phyloP scores from a whole-genome alignment of 257 asterid genomes.

The Jasminum sambac region DNA sequence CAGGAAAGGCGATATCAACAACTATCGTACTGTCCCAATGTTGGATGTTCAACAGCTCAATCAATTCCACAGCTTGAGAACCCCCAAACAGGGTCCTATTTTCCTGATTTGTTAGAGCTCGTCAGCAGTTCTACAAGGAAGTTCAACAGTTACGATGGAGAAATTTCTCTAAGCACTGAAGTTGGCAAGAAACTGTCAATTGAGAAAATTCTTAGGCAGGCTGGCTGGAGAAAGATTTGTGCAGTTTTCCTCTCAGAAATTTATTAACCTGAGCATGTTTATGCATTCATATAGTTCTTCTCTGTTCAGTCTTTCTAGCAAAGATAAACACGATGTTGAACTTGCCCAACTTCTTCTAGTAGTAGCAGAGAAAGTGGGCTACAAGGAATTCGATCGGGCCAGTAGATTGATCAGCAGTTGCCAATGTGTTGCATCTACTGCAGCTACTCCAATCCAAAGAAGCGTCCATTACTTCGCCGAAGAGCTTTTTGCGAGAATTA shows the following conservation, averaged over 20 bases:
- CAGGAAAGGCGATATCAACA: not conserved
- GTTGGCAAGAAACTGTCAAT: too few species aligned
- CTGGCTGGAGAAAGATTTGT: constrained; percentile 33
- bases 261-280: constrained; percentile 12
- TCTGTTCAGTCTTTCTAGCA: constrained; percentile 16
- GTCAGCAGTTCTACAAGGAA: constrained; percentile 9
- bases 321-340: constrained; percentile 28
- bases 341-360: constrained; percentile 13
- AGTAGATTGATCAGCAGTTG: constrained; percentile 28
- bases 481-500: constrained; percentile 39
- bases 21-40: not conserved
- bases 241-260: constrained; percentile 21
- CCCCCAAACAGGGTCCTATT: not conserved
- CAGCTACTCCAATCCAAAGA: constrained; percentile 43
- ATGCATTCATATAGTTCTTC: constrained; percentile 24
- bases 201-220: constrained; percentile 10
- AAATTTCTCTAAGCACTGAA: too few species aligned
- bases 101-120: not conserved
- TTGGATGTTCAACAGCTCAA: not conserved
- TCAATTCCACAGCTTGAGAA: constrained; percentile 2
- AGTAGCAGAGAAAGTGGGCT: too few species aligned
- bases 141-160: not conserved
- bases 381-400: too few species aligned
- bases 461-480: constrained; percentile 38
- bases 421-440: constrained; percentile 24